phyloP scores from a whole-genome alignment of 2,329 filamentous ascomycete genomes.

The Penicillium crustosum region DNA sequence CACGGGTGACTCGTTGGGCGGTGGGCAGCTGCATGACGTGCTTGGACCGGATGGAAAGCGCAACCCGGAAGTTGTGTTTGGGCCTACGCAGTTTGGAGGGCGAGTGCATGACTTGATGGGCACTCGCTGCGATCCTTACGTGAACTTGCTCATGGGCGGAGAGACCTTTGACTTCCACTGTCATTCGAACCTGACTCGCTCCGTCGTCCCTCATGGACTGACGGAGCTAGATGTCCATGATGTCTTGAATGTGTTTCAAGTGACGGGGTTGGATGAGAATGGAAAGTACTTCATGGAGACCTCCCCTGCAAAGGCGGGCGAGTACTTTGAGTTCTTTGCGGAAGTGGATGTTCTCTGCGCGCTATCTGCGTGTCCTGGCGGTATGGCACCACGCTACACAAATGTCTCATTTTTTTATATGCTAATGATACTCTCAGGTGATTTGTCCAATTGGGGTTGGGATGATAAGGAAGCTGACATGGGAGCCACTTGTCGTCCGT shows the following conservation, averaged over 20 bases:
- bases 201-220: constrained; percentile 67
- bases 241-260: constrained; percentile 83
- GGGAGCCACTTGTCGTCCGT: constrained; percentile 69
- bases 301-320: constrained; percentile 47
- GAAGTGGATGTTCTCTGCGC: constrained; percentile 72
- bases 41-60: constrained; percentile 37
- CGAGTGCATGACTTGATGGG: constrained; percentile 76
- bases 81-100: constrained; percentile 56
- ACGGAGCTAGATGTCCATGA: constrained; percentile 77
- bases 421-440: constrained; percentile 47
- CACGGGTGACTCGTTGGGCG: constrained; percentile 61
- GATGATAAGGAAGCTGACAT: constrained; percentile 59
- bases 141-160: constrained; percentile 71
- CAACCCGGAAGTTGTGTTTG: constrained; percentile 44
- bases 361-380: constrained; percentile 71
- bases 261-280: constrained; percentile 70
- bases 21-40: constrained; percentile 39
- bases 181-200: constrained; percentile 75
- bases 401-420: neutral
- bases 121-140: constrained; percentile 81
- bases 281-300: constrained; percentile 73
- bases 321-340: constrained; percentile 73
- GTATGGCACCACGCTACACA: constrained; percentile 21
- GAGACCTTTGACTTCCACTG: constrained; percentile 77
- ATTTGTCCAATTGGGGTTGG: constrained; percentile 80